A percentile compares a stretch with the other conserved stretches of the same genome.
These are phyloP conservation scores for Penicillium concentricum DNA, from an alignment of 2,329 filamentous ascomycete species.

Conservation along the genomic window DNA sequence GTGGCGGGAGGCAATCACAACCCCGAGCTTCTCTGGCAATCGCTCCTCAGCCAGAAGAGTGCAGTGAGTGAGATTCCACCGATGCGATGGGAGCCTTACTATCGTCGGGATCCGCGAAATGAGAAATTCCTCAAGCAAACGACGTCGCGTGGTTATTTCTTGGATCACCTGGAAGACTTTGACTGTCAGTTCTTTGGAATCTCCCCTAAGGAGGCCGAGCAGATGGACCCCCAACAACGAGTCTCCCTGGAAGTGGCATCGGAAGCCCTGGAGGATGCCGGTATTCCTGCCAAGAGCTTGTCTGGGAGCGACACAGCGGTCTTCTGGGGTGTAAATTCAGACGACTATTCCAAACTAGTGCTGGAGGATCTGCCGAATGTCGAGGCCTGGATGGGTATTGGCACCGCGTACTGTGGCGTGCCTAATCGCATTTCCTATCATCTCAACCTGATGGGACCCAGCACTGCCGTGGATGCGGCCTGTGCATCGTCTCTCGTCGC, in stretches of 20 bases:
- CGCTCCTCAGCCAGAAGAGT: slow-evolving; percentile 29
- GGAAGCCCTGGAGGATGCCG: slow-evolving; percentile 28
- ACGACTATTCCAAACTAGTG: slow-evolving; percentile 39
- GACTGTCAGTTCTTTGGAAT: slow-evolving; percentile 31
- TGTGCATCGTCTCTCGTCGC: slow-evolving; percentile 26
- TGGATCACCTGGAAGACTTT: slow-evolving; percentile 28
- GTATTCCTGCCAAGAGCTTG: slow-evolving; percentile 17
- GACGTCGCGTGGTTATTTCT: slow-evolving; percentile 32
- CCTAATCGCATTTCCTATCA: slow-evolving; percentile 28
- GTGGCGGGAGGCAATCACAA: slow-evolving; percentile 28
- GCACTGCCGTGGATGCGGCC: slow-evolving; percentile 24
- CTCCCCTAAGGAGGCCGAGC: slow-evolving; percentile 28
- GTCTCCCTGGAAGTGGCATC: slow-evolving; percentile 23
- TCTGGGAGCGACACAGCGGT: slow-evolving; percentile 30
- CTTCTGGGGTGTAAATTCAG: slow-evolving; percentile 33
- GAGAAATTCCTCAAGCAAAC: slow-evolving; percentile 25
- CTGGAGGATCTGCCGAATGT: slow-evolving; percentile 40
- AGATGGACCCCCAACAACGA: slow-evolving; percentile 33
- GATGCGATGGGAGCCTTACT: slow-evolving; percentile 34
- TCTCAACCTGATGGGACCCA: slow-evolving; percentile 25
- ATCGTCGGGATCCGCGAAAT: slow-evolving; percentile 27
- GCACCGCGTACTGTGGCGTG: slow-evolving; percentile 40
- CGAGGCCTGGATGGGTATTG: slow-evolving; percentile 43
- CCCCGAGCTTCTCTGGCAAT: slow-evolving; percentile 36
- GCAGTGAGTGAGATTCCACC: slow-evolving; percentile 31